These are phyloP conservation scores for Drosera spatulata DNA, from an alignment of 179 eudicot genomes.

Conservation along the genomic window DNA sequence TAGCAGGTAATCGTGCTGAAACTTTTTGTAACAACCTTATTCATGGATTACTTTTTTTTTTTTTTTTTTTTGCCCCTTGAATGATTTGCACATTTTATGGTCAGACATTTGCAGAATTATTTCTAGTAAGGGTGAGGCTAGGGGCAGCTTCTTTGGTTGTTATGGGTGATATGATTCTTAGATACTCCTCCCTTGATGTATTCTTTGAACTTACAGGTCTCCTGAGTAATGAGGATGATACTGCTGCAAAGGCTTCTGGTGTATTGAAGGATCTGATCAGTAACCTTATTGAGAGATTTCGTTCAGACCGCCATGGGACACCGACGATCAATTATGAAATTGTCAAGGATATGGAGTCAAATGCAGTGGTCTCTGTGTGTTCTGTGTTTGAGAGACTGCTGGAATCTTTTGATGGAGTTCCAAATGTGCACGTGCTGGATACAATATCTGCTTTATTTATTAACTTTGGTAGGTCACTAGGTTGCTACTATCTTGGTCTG, in stretches of 20 bases:
- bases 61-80: background rate
- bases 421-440: constrained; percentile 45
- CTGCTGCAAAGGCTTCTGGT: constrained; percentile 42
- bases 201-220: constrained; percentile 38
- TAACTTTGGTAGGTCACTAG: constrained; percentile 55
- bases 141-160: no score
- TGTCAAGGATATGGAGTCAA: constrained; percentile 23
- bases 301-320: constrained; percentile 11
- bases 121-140: no score
- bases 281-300: constrained; percentile 21
- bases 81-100: background rate
- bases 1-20: constrained; percentile 41
- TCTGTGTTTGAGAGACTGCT: constrained; percentile 36
- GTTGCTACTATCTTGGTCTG: background rate
- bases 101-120: no score
- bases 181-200: no score
- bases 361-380: constrained; percentile 41
- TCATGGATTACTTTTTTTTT: background rate
- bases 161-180: no score
- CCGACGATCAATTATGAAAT: constrained; percentile 20
- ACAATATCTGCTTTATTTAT: constrained; percentile 59
- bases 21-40: background rate
- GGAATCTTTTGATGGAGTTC: constrained; percentile 24
- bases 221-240: constrained; percentile 41
- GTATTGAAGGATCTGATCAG: constrained; percentile 47